Conservation (phyloP, 1,139 yeast species). For the Hemisphaericaspora subhashii region DNA sequence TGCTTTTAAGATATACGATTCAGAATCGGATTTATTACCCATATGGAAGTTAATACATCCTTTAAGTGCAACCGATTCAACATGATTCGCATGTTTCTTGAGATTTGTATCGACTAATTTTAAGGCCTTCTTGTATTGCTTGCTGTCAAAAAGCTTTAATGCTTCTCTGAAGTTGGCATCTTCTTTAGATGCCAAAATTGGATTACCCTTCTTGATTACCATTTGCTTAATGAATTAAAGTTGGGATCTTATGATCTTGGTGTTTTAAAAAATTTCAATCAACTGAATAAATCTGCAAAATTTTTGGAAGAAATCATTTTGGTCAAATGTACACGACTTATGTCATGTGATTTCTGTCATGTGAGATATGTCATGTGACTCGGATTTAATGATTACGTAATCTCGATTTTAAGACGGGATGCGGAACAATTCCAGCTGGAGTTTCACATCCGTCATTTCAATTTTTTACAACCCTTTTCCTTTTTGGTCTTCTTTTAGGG, state of each 20-base stretch:
- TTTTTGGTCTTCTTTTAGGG: no score
- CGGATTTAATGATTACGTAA: background rate
- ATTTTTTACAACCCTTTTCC: no score
- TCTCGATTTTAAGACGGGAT: no score
- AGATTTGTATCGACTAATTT: slow-evolving; percentile 73
- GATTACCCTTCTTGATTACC: slow-evolving; percentile 29
- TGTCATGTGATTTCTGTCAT: background rate
- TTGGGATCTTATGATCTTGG: background rate
- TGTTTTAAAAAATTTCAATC: background rate
- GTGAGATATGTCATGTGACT: background rate
- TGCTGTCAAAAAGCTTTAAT: slow-evolving; percentile 74
- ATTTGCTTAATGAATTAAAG: slow-evolving; percentile 10
- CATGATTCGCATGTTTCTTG: slow-evolving; percentile 74
- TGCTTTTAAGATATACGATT: slow-evolving; percentile 60
- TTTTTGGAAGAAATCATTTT: background rate
- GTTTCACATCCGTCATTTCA: no score
- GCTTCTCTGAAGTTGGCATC: slow-evolving; percentile 78
- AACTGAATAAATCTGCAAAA: background rate
- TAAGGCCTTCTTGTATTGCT: slow-evolving; percentile 84
- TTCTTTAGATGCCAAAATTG: slow-evolving; percentile 52
- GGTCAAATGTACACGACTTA: slow-evolving; percentile 1
- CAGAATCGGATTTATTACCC: slow-evolving; percentile 67
- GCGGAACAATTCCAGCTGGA: no score
- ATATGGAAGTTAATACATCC: slow-evolving; percentile 61
- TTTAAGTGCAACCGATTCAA: slow-evolving; percentile 82